Evolutionary conservation across 78 protist genomes (phyloP).

Genomic region (Emiliania huxleyi): DNA sequence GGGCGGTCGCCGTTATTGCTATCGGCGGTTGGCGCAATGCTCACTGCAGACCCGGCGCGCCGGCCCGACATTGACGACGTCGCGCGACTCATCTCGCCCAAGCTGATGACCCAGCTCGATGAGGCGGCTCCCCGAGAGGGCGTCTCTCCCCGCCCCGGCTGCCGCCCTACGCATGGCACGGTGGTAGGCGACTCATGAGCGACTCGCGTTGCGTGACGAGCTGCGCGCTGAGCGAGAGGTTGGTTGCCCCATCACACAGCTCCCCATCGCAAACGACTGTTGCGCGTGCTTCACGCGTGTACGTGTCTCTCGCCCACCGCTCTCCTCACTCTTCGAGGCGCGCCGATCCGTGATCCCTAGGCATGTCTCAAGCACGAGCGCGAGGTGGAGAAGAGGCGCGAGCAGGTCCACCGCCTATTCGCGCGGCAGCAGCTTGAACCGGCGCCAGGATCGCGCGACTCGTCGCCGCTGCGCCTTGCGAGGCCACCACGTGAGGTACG

Average conservation of each 20-base stretch:
- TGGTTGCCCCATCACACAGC: too few species aligned
- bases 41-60: neutral
- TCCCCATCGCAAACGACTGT: too few species aligned
- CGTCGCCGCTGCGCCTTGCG: neutral
- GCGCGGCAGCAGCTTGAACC: neutral
- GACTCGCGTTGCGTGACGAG: too few species aligned
- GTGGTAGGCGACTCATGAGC: too few species aligned
- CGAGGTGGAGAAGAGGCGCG: neutral
- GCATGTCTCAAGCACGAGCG: neutral
- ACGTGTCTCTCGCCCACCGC: too few species aligned
- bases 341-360: too few species aligned
- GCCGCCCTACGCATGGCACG: too few species aligned
- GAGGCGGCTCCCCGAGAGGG: neutral
- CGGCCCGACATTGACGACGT: neutral
- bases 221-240: too few species aligned
- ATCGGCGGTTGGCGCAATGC: neutral
- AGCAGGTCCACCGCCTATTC: neutral
- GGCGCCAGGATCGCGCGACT: neutral
- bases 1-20: neutral
- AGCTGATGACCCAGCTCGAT: neutral
- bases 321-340: too few species aligned
- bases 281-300: too few species aligned
- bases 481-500: neutral
- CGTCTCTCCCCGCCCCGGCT: too few species aligned
- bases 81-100: neutral